Base-by-base conservation (phyloP, 2,329 filamentous ascomycete species). In the Volutella citrinella region DNA sequence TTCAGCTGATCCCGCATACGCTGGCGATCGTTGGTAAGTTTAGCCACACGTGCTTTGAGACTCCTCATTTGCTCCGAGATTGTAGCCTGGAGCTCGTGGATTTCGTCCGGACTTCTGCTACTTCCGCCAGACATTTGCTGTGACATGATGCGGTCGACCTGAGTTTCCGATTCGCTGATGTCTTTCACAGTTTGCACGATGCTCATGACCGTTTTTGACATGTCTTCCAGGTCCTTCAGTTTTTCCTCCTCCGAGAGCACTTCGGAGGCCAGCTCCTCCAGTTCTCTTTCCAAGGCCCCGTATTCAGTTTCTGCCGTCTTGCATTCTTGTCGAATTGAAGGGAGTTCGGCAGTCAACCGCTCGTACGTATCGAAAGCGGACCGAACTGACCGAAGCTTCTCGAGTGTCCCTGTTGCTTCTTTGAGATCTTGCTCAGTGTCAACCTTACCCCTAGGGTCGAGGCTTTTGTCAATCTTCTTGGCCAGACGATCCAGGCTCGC, bases 101-200 rank as follows among this genome's bases (percentile, higher is more conserved):
- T 89, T 46, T 93, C 86, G 34, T 95, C 86, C 7, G 88, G 74
- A 19, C 85, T 86, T 42, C 87, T 79, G 11, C 78, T 75, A 9
- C 72, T 60, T 17, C 74, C 70, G 11, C 80, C 74, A 38, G 82
- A 77, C 52, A 84, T 80, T 55, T 96, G 85, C 48, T 89, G 88
- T 8, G 80, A 80, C 38, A 78, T 72, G 30, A 95, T 76, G 34
- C 85, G 80, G 36, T 83, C 72, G 30, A 96, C 83, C 57, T 95
- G 84, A 23, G 66, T 65, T 51, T 86, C 78, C 6, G 87, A 80
- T 22, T 82, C 80, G 28, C 70, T 69, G 40, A 91, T 84, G 27
- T 95, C 87, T 40, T 71, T 75, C 44, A 80, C 68, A 26, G 83
- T 83, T 57, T 86, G 84, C 8, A 76, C 65, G 40, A 98, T 94